These are phyloP conservation scores for Pseudisothecium myosuroides DNA, from an alignment of 225 moss, liverwort and hornwort genomes.

Conservation along the genomic window DNA sequence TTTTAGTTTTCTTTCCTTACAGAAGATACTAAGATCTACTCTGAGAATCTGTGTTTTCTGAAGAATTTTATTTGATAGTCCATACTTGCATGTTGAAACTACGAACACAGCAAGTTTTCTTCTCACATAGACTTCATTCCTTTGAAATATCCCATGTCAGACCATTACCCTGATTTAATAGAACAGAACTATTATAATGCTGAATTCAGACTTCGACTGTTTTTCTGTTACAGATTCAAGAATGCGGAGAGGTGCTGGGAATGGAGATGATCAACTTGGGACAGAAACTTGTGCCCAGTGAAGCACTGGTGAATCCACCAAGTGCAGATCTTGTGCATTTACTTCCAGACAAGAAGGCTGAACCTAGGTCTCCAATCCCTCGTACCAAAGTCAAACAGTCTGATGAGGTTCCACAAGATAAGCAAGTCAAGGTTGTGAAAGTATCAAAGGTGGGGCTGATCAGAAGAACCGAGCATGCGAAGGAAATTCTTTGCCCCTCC, in stretches of 20 bases:
- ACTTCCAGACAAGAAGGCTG: background rate
- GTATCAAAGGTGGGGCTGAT: background rate
- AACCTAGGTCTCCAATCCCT: background rate
- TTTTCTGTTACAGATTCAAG: constrained; percentile 4
- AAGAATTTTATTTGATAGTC: background rate
- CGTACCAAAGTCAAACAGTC: background rate
- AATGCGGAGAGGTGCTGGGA: background rate
- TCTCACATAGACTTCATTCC: constrained; percentile 28
- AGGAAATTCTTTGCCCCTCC: background rate
- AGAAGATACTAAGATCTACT: background rate
- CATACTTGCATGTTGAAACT: background rate
- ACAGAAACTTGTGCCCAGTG: background rate
- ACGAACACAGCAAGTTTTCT: background rate
- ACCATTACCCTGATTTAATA: constrained; percentile 8
- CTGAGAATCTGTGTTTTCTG: background rate
- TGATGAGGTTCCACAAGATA: background rate
- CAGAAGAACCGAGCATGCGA: background rate
- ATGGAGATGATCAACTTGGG: background rate
- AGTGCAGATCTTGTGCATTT: background rate
- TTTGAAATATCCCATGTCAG: constrained; percentile 46
- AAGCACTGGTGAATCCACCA: background rate
- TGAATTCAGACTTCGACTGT: background rate
- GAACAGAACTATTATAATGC: background rate
- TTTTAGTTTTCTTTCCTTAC: background rate
- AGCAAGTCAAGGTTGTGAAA: background rate